Percentiles rank a stretch among this genome's conserved stretches.
Conservation (phyloP, 176 grass and related monocot genomes). For the Bolboschoenus planiculmis region DNA sequence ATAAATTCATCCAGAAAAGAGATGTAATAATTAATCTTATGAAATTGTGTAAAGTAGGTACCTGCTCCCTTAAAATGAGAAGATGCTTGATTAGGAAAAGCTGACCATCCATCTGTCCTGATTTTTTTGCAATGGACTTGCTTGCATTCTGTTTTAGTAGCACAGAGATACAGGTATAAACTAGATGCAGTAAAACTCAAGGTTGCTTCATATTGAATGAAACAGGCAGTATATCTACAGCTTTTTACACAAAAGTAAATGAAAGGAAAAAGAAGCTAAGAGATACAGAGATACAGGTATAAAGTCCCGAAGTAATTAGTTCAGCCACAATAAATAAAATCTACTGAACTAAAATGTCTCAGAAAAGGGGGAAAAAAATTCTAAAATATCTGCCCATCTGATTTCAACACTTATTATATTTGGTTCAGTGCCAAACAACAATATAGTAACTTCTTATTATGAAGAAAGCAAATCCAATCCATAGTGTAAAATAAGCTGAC, state of each 20-base stretch:
- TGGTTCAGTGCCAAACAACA: background rate
- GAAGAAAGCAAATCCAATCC: constrained; percentile 10
- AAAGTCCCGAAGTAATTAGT: constrained; percentile 6
- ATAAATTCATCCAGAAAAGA: background rate
- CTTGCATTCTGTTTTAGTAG: constrained; percentile 63
- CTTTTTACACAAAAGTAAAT: background rate
- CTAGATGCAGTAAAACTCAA: background rate
- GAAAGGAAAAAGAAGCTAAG: constrained; percentile 11
- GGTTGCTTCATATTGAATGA: background rate
- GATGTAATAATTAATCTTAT: background rate
- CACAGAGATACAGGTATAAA: constrained; percentile 25
- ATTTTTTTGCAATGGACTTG: constrained; percentile 79
- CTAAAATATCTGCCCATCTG: background rate
- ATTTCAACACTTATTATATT: background rate
- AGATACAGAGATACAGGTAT: no score
- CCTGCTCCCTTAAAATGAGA: constrained; percentile 95
- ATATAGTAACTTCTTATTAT: background rate
- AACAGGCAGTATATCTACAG: background rate
- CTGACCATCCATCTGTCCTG: constrained; percentile 75
- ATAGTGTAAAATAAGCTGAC: constrained; percentile 4
- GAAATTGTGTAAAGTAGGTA: background rate
- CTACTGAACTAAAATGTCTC: background rate
- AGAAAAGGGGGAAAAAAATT: background rate
- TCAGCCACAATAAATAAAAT: background rate
- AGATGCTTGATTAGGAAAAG: constrained; percentile 98